Evolutionary conservation across 2,329 filamentous ascomycete species (phyloP).

Genomic region (Aspergillus ochraceus): DNA sequence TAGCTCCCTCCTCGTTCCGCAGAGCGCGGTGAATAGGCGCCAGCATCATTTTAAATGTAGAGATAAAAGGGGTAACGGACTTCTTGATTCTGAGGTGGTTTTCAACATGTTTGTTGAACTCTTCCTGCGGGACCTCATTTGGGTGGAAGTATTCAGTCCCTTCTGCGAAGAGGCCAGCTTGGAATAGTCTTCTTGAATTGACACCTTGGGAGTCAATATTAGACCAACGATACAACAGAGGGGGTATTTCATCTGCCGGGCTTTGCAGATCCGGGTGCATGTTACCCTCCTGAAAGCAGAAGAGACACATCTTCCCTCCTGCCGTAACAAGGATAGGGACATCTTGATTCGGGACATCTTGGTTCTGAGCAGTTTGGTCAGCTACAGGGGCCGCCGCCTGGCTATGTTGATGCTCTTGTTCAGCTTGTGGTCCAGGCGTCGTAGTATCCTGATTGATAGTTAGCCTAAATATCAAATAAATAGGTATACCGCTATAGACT

Average conservation of each 20-base stretch:
- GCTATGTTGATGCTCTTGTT: neutral
- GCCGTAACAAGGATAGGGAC: conserved; percentile 13
- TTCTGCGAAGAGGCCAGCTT: conserved; percentile 28
- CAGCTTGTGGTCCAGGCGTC: neutral
- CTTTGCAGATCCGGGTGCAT: neutral
- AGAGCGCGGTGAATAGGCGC: conserved; percentile 35
- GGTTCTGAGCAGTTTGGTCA: neutral
- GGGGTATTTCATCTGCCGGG: conserved; percentile 17
- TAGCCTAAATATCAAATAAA: neutral
- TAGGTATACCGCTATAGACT: neutral
- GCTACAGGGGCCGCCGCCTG: neutral
- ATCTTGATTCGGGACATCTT: too few relatives aligned
- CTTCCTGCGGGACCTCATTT: conserved; percentile 5
- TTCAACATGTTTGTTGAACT: conserved; percentile 23
- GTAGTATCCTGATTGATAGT: neutral
- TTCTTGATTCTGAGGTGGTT: conserved; percentile 26
- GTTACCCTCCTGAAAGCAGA: conserved; percentile 19
- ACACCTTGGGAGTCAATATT: conserved; percentile 32
- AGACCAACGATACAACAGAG: conserved; percentile 36
- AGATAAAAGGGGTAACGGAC: conserved; percentile 35
- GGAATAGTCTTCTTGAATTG: conserved; percentile 25
- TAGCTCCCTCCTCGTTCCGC: conserved; percentile 20
- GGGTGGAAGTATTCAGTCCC: conserved; percentile 10
- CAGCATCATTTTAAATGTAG: conserved; percentile 26
- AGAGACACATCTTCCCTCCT: conserved; percentile 23